Evolutionary conservation across 768 basidiomycete species (phyloP), one percentile per base, ranked within the genome.

Genomic region (Tricholoma bakamatsutake): DNA sequence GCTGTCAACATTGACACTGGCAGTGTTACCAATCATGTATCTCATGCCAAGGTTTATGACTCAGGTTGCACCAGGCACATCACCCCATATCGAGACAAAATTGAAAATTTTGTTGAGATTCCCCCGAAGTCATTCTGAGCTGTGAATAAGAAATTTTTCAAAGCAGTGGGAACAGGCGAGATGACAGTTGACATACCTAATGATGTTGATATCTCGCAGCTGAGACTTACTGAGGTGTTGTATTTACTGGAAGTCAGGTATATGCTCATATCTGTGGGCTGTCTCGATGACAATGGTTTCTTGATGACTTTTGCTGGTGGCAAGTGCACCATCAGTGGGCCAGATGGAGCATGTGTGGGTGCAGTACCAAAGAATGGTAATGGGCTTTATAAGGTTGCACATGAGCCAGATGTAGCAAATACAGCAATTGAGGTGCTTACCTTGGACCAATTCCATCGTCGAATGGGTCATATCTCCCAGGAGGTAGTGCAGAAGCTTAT

Each of bases 101-200:
- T 72, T 55, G 43, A 57, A 7, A 68, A 62, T 34, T 66, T 66
- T 54, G 45, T 48, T 8, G 48, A 56, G 17, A 34, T 12, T 9
- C 12, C 33, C 33, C 12, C 33, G 5, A 2, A 4, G 4, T 34
- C 12, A 12, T 34, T 34, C 33, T 4, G 33, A 34, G 33, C 33
- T 34, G 33, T 4, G 12, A 34, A 34, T 34, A 34, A 34, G 33
- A 2, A 34, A n/a, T 1, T 1, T 24, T 24, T 24, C 3, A 24
- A 24, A 3, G 21, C 21, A 24, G 21, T 24, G 1, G 21, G 21
- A 24, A 24, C 21, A 24, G 21, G 21, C 21, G 3, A 24, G 21
- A 24, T 24, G 21, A 24, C 3, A 3, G 3, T 24, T 3, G 3
- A 24, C 21, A 3, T 24, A 24, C 21, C 21, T 24, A 24, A 24